Percentiles rank a stretch among this genome's conserved stretches.
Conservation (phyloP, 495 filamentous ascomycete species). For the Trichoderma gamsii region DNA sequence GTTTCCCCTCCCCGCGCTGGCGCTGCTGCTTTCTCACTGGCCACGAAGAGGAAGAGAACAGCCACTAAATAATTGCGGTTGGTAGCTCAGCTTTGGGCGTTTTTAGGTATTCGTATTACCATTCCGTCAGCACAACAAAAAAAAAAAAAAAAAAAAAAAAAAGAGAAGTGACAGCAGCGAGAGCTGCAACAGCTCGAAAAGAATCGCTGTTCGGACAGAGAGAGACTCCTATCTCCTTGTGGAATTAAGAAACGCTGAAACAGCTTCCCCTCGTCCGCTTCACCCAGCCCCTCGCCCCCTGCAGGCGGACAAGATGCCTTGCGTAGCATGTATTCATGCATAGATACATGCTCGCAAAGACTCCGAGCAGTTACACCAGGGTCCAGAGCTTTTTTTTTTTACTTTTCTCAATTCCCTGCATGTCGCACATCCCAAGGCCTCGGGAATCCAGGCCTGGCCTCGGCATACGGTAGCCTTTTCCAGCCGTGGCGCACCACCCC, state of each 20-base stretch:
- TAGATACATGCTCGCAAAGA: too few relatives aligned
- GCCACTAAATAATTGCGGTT: neutral
- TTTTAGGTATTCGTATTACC: neutral
- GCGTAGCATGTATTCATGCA: too few relatives aligned
- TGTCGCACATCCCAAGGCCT: neutral
- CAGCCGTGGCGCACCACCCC: neutral
- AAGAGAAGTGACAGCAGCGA: neutral
- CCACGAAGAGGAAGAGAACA: neutral
- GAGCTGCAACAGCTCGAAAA: too few relatives aligned
- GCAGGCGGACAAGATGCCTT: too few relatives aligned
- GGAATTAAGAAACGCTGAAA: too few relatives aligned
- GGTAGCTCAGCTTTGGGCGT: neutral
- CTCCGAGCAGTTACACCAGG: too few relatives aligned
- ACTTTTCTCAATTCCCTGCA: neutral
- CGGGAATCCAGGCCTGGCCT: neutral
- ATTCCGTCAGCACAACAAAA: neutral
- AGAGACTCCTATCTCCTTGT: too few relatives aligned
- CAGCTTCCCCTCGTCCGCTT: too few relatives aligned
- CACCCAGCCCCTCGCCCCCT: too few relatives aligned
- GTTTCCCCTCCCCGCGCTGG: too few relatives aligned
- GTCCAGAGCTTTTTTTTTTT: neutral
- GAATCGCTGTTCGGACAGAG: too few relatives aligned
- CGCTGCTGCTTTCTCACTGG: too few relatives aligned
- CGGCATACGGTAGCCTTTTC: neutral
- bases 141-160: neutral